Base-by-base conservation (phyloP, 2,329 filamentous ascomycete species). In the Colletotrichum paranaense region DNA sequence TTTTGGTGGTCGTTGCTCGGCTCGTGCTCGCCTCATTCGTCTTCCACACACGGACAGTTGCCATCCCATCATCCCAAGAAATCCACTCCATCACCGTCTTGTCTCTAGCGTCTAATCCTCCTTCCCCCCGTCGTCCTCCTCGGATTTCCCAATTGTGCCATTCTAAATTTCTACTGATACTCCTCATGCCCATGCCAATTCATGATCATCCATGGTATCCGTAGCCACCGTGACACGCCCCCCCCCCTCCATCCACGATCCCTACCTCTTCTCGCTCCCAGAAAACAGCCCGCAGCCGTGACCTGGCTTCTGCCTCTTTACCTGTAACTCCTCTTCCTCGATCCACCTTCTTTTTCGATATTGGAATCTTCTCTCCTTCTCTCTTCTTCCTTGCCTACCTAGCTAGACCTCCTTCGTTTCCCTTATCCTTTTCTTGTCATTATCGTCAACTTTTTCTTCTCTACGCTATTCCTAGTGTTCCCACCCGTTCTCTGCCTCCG, bases 321-420 rank as follows among this genome's bases (percentile, higher is more conserved):
- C 67, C 60, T 73, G 70, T 70, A 70, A 73, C 66, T 42, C 46
- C 53, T 56, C 70, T 69, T 60, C 14, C 49, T 22, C 26, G 67
- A 22, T 70, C 60, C 70, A 70, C 66, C 67, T n/a, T 49, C 26
- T n/a, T 49, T 30, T 22, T 60, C 55, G 42, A 70, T 63, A 52
- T 58, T 70, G 32, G 28, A 53, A 63, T 26, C 57, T 26, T 52
- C 42, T 67, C 56, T 70, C 35, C 22, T 38, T 53, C 58, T n/a
- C 52, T 42, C 26, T 49, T 69, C 67, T 69, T 52, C 14, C 60
- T 19, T 38, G 28, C 49, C 19, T 49, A 3, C 16, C 55, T 42
- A 24, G 46, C 42, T 32, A 65, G 56, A 62, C 67, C 53, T 24
- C 67, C 38, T 70, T 70, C 35, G 67, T 60, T 73, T 69, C 24